phyloP scores from a whole-genome alignment of 305 asterid genomes.

The Salvia sclarea region DNA sequence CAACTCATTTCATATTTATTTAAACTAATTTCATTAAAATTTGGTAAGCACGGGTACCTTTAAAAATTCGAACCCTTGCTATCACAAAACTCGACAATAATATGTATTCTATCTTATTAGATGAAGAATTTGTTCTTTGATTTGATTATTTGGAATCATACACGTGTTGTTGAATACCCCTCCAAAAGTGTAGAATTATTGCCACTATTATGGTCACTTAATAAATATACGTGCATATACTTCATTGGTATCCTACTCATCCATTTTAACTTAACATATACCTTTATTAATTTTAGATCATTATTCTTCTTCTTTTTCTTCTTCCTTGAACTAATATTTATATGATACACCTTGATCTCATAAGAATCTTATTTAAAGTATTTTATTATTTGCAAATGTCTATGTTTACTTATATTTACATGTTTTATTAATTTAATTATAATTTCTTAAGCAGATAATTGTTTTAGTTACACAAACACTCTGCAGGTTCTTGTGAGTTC shows the following conservation, averaged over 20 bases:
- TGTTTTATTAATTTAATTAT: no score
- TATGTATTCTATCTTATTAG: not conserved
- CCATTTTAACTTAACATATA: not conserved
- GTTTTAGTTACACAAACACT: not conserved
- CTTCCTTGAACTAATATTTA: no score
- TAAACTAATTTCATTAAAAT: no score
- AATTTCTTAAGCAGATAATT: no score
- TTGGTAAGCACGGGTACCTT: no score
- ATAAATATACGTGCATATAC: not conserved
- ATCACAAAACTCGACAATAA: no score
- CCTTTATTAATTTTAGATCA: not conserved
- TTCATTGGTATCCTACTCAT: not conserved
- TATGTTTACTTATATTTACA: not conserved
- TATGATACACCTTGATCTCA: not conserved
- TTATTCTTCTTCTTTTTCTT: not conserved
- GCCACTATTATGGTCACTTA: not conserved
- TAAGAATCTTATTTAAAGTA: no score
- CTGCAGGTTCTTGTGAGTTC: not conserved
- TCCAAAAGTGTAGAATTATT: constrained; percentile 22
- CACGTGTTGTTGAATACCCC: not conserved
- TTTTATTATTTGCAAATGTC: no score
- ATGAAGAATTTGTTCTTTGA: not conserved
- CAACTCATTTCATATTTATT: no score
- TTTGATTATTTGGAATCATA: not conserved
- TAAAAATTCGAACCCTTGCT: no score